Base-by-base conservation (phyloP, 1,284 basidiomycete genomes). In the Anthracocystis setariae region DNA sequence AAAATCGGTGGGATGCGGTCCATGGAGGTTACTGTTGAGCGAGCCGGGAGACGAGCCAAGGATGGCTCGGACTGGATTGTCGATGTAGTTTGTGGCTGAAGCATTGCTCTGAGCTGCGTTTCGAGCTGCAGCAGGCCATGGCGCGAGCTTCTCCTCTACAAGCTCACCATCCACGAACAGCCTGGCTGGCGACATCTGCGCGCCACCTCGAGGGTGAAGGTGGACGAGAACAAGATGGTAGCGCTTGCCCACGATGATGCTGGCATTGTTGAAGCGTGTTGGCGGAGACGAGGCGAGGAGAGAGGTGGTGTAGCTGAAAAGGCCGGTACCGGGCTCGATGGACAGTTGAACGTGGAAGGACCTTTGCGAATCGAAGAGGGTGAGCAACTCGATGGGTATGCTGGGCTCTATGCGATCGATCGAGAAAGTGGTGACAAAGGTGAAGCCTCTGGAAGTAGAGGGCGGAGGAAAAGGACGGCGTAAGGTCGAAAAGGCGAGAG, bases 151-250 rank as follows among this genome's bases (percentile, higher is more conserved):
- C 46, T 74, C 63, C 24, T 76, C 72, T 7, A 73, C 56, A 3
- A 78, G 66, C 45, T 60, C 56, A 3, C 79, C 79, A 24, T 81
- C 58, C 29, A 81, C 39, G 38, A 64, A 81, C 5, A 79, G 59
- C 39, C 74, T 73, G 17, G 72, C 70, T 3, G 61, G 42, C 17
- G 78, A 74, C 37, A 60, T 54, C 21, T 67, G 51, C 3, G 65
- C 58, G 24, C 64, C 59, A 5, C 70, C 67, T 17, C 54, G 51
- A 1, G 75, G 72, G n/a, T 69, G 52, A 12, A 63, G 46, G 27
- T 81, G 79, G 17, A 69, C 54, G 24, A 81, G 59, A 13, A 69
- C 76, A 17, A 81, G 17, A 33, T 77, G 73, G 20, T 79, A 73
- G 8, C 59, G 60, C 17, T 25, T 40, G 4, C 58, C 56, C 13